Evolutionary conservation across 73 alveolate genomes (phyloP).

Genomic region (Paramecium biaurelia): DNA sequence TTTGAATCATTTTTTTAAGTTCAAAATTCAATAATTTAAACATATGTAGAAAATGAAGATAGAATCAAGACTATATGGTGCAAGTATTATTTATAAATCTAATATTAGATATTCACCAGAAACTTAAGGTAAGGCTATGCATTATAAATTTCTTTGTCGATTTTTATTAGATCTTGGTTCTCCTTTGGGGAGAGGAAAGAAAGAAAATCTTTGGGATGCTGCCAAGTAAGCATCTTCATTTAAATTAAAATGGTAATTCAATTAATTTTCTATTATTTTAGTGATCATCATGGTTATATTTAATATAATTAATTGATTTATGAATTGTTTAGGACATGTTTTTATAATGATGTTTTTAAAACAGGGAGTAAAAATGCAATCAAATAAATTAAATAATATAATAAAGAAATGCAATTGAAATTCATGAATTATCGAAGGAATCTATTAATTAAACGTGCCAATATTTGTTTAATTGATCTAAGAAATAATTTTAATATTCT

Average conservation of each 20-base stretch:
- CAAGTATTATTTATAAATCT: background rate
- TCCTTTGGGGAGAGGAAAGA: background rate
- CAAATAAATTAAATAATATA: conserved; percentile 16
- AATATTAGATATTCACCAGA: background rate
- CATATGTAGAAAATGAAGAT: conserved; percentile 8
- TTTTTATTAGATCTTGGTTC: conserved; percentile 18
- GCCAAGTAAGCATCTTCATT: conserved; percentile 14
- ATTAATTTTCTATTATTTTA: background rate
- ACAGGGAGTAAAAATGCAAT: background rate
- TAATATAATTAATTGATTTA: conserved; percentile 10
- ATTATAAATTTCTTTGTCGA: background rate
- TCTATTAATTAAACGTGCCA: background rate
- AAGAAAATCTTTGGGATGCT: conserved; percentile 34
- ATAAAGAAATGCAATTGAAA: conserved; percentile 8
- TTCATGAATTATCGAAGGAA: background rate
- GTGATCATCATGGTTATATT: conserved; percentile 40
- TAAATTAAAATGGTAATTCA: background rate
- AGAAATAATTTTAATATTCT: background rate
- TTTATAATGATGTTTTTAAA: background rate
- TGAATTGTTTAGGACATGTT: conserved; percentile 5
- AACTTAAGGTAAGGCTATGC: conserved; percentile 27
- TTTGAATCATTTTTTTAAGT: conserved; percentile 1
- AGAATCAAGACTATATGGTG: conserved; percentile 33
- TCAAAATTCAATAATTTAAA: background rate
- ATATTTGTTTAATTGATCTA: background rate